phyloP scores from a whole-genome alignment of 2,329 filamentous ascomycete genomes.

The Gliomastix tumulicola region DNA sequence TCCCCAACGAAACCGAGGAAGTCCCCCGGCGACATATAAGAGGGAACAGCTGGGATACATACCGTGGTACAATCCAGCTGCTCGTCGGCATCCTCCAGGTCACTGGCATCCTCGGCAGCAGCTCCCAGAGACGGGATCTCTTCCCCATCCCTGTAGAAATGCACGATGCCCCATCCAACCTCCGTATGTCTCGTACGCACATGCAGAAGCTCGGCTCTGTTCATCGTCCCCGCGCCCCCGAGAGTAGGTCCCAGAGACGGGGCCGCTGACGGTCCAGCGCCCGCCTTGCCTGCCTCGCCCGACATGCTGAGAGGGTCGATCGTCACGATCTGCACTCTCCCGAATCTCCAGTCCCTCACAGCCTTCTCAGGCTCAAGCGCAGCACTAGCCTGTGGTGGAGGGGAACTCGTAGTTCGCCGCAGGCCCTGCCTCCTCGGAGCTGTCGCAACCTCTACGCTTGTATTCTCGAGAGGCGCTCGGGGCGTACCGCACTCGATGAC shows the following conservation, averaged over 20 bases:
- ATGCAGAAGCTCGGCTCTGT: constrained; percentile 73
- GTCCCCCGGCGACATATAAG: constrained; percentile 85
- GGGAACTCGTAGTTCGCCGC: constrained; percentile 32
- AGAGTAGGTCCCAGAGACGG: constrained; percentile 47
- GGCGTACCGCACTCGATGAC: constrained; percentile 45
- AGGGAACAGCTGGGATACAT: constrained; percentile 90
- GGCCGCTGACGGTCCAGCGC: constrained; percentile 21
- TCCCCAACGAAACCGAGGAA: constrained; percentile 90
- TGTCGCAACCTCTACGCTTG: too few relatives aligned
- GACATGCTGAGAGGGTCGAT: constrained; percentile 56
- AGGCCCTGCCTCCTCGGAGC: too few relatives aligned
- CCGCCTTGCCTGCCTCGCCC: constrained; percentile 19
- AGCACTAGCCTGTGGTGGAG: constrained; percentile 29
- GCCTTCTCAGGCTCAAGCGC: constrained; percentile 42
- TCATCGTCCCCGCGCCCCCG: constrained; percentile 61
- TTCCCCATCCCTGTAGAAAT: constrained; percentile 81
- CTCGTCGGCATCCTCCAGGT: constrained; percentile 12
- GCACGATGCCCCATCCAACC: constrained; percentile 86
- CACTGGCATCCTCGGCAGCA: constrained; percentile 9
- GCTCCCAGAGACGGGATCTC: constrained; percentile 54
- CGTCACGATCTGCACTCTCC: constrained; percentile 69
- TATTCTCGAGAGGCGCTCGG: constrained; percentile 20
- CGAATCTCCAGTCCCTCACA: constrained; percentile 71
- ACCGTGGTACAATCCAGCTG: constrained; percentile 75
- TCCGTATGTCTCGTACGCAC: constrained; percentile 68